These are phyloP conservation scores for Amylostereum chailletii DNA, from an alignment of 1,284 basidiomycete species.

Conservation along the genomic window DNA sequence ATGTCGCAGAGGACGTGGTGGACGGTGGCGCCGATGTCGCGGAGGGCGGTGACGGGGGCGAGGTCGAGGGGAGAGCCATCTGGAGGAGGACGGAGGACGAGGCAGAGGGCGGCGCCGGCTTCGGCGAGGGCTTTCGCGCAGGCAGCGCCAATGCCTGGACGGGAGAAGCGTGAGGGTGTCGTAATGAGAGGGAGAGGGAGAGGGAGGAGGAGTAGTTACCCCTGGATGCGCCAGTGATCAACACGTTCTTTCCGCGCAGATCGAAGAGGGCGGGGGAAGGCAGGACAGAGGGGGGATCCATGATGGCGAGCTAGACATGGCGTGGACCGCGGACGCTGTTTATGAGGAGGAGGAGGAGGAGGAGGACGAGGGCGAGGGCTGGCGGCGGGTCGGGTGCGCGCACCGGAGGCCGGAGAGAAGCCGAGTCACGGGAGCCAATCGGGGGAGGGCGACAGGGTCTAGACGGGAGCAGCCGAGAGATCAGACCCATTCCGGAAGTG, in stretches of 20 bases:
- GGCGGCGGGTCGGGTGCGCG: constrained; percentile 1
- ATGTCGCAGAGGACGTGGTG: constrained; percentile 73
- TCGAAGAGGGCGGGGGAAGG: constrained; percentile 50
- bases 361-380: not conserved
- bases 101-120: constrained; percentile 77
- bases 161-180: constrained; percentile 14
- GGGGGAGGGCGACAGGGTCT: too few relatives aligned
- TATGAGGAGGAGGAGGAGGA: not conserved
- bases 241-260: constrained; percentile 48
- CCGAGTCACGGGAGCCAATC: constrained; percentile 19
- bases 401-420: constrained; percentile 10
- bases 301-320: constrained; percentile 11
- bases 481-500: too few relatives aligned
- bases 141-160: constrained; percentile 62
- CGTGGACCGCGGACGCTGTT: too few relatives aligned
- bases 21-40: constrained; percentile 30
- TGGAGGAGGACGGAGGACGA: constrained; percentile 54
- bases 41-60: constrained; percentile 48
- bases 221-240: constrained; percentile 66
- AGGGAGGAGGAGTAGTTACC: constrained; percentile 26
- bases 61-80: constrained; percentile 36
- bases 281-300: constrained; percentile 35
- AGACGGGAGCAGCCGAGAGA: too few relatives aligned
- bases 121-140: constrained; percentile 67
- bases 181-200: constrained; percentile 15